A percentile compares a stretch with the other conserved stretches of the same genome.
Conservation (phyloP, 2,329 filamentous ascomycete species). For the Diplodia seriata region DNA sequence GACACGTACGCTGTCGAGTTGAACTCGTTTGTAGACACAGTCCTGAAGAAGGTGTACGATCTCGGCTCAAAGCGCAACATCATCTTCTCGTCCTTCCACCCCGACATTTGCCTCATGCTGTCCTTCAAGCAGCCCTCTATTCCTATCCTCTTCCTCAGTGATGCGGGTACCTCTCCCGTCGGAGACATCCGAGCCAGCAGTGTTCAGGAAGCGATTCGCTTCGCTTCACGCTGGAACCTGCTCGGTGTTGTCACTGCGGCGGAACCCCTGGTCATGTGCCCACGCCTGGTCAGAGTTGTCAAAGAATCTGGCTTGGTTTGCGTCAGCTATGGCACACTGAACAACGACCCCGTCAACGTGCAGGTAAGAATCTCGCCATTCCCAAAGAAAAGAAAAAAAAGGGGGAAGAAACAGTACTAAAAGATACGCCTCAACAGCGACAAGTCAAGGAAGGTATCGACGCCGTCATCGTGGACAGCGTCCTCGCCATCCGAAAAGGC, state of each 20-base stretch:
- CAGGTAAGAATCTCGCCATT: constrained; percentile 66
- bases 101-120: constrained; percentile 90
- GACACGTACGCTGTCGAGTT: constrained; percentile 94
- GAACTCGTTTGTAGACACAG: constrained; percentile 95
- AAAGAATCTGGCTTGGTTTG: constrained; percentile 95
- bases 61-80: constrained; percentile 82
- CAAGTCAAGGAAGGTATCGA: constrained; percentile 97
- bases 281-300: constrained; percentile 86
- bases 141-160: constrained; percentile 91
- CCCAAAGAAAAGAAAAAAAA: no score
- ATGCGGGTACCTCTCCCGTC: constrained; percentile 80
- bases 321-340: constrained; percentile 89
- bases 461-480: constrained; percentile 95
- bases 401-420: constrained; percentile 10
- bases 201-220: constrained; percentile 92
- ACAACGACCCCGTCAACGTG: constrained; percentile 86
- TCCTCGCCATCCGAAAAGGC: constrained; percentile 89
- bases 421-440: constrained; percentile 57
- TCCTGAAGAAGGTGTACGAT: constrained; percentile 89
- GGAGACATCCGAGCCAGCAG: constrained; percentile 90
- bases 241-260: constrained; percentile 90
- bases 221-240: constrained; percentile 93
- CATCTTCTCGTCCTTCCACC: constrained; percentile 97
- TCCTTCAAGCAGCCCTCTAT: constrained; percentile 98
- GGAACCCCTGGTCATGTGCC: constrained; percentile 86